Evolutionary conservation across 2,329 filamentous ascomycete genomes (phyloP), one percentile per base, ranked within the genome.

Genomic region (Orbilia ellipsospora): DNA sequence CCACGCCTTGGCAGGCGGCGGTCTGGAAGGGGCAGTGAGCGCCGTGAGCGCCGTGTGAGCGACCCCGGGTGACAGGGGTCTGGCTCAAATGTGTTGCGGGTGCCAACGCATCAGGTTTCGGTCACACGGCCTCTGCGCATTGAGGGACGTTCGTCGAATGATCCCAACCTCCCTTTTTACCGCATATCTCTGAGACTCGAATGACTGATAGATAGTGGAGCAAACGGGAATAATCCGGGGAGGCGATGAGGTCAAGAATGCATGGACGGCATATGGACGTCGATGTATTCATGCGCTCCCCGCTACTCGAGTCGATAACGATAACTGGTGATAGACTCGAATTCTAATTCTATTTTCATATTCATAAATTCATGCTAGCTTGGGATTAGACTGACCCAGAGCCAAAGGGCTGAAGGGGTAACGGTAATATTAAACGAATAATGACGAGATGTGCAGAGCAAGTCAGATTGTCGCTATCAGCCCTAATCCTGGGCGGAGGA

Each of bases 401-500:
- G 36, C 18, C 54, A 16, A 59, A 59, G 36, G 31, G 31, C 31
- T 36, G 31, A 36, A 36, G 31, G 10, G 31, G 31, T 36, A 36
- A 36, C 10, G 31, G 31, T 36, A 36, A 36, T 36, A 36, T 36
- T 36, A 36, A 6, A 2, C 31, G 31, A 36, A 36, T 36, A 36
- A 36, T 52, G 54, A 20, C 59, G 50, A 61, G 61, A 16, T 56
- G 51, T 36, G 44, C 55, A 63, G 57, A 68, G 70, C 63, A 51
- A 63, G 64, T 69, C 57, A 75, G 70, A 65, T 65, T 69, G 64
- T 69, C 64, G 64, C 56, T 75, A 74, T 74, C 70, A 68, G 70
- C 70, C 63, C 70, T 68, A 68, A 54, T 59, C 64, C 65, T 69
- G 72, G 48, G 66, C 59, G 57, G 57, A 70, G 52, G 40, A 56